Base-by-base conservation (phyloP, 106 monocot genomes). In the Allium cepa region DNA sequence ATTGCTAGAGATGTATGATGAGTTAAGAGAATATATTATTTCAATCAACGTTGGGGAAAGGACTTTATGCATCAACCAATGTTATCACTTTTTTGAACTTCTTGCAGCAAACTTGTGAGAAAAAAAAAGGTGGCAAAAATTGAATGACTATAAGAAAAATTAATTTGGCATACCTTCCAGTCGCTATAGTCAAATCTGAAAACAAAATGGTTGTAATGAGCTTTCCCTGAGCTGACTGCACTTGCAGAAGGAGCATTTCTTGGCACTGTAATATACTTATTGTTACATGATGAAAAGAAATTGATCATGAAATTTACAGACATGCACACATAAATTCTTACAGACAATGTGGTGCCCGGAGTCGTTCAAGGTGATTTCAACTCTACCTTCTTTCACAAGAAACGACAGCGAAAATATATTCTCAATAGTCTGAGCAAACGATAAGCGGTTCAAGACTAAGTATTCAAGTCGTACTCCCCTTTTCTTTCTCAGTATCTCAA, bases 381-480 rank as follows among this genome's bases (percentile, higher is more conserved):
- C 92, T 73, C 92, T 66, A 12, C 92, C 92, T 69, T 85, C 92
- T 73, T 92, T 92, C 10, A 88, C 85, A 0, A 92, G 76, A 79
- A 92, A 92, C 50, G 92, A 92, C 3, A 92, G 75, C 4, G 88
- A 84, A 76, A 92, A 92, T 68, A 92, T 68, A 57, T 92, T 92
- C 75, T 92, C 92, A 3, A 85, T 80, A 0, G 92, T 92, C 75
- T 92, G 88, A 26, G 92, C 82, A 78, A 92, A 88, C 48, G 92
- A 92, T 1, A 28, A 27, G 56, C 85, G 70, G 68, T 88, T 92
- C 56, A 92, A 60, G 2, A 92, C 70, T 59, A 92, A 64, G 67
- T 66, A 63, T 51, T 92, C 92, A n/a, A 92, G 76, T 47, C 73
- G 74, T 27, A 80, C 88, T 15, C 26, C 63, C 65, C 70, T 78